A percentile compares a stretch with the other conserved stretches of the same genome.
Conservation (phyloP, 2,329 filamentous ascomycete species). For the Coniochaeta ligniaria region DNA sequence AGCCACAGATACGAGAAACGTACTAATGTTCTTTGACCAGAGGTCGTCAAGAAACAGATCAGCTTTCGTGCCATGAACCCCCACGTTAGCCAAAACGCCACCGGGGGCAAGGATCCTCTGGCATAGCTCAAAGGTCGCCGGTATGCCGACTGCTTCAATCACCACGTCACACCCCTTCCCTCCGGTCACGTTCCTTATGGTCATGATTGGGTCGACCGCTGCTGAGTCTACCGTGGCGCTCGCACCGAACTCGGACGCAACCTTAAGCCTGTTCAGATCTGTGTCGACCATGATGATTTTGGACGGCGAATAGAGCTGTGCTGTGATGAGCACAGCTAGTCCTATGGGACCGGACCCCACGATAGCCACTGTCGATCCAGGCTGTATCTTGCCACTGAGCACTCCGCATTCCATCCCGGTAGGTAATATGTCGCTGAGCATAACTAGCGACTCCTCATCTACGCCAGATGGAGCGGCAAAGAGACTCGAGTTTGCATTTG, state of each 20-base stretch:
- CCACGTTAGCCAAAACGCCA: constrained; percentile 48
- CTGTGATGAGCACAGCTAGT: constrained; percentile 44
- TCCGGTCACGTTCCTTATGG: constrained; percentile 36
- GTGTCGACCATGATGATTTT: constrained; percentile 44
- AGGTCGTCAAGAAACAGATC: constrained; percentile 44
- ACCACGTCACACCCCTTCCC: constrained; percentile 48
- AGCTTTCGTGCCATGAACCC: constrained; percentile 48
- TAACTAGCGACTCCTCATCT: constrained; percentile 34
- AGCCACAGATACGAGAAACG: constrained; percentile 13
- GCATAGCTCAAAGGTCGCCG: constrained; percentile 43
- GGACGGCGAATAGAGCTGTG: constrained; percentile 45
- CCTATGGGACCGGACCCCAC: constrained; percentile 50
- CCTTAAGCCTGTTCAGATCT: constrained; percentile 37
- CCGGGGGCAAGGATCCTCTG: constrained; percentile 46
- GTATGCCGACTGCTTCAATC: constrained; percentile 50
- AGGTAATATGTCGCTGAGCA: constrained; percentile 49
- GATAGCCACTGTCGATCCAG: constrained; percentile 44
- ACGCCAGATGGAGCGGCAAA: constrained; percentile 33
- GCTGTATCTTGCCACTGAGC: constrained; percentile 41
- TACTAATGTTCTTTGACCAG: constrained; percentile 47
- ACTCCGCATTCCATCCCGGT: constrained; percentile 50
- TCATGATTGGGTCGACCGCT: constrained; percentile 24
- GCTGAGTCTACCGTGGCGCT: constrained; percentile 32
- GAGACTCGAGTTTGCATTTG: constrained; percentile 40
- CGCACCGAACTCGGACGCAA: constrained; percentile 41